phyloP scores from a whole-genome alignment of 164 flowering plant genomes.

The Vitis rupestris region DNA sequence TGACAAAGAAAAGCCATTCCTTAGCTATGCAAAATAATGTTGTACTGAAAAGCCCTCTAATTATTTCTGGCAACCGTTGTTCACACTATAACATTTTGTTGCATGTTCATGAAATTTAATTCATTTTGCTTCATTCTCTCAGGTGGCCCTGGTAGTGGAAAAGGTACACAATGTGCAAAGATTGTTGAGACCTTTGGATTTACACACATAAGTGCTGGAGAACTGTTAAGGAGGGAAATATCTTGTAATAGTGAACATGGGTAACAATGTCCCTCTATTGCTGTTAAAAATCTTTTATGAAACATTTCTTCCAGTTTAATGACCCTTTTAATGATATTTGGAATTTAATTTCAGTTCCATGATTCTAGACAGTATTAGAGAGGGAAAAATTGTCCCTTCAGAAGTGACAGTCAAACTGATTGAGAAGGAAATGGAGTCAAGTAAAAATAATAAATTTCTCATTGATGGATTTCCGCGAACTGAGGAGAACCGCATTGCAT shows the following conservation, averaged over 20 bases:
- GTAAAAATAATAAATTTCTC: constrained; percentile 61
- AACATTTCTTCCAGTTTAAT: neutral
- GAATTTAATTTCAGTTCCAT: constrained; percentile 45
- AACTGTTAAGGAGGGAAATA: constrained; percentile 73
- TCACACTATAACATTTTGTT: neutral
- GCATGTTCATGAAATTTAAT: neutral
- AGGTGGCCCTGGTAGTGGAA: constrained; percentile 99
- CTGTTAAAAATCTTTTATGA: constrained; percentile 5
- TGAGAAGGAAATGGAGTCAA: constrained; percentile 64
- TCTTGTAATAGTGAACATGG: constrained; percentile 63
- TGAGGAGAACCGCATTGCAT: constrained; percentile 89
- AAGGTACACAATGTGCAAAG: constrained; percentile 84
- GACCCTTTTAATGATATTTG: constrained; percentile 7
- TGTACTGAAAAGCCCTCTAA: too few relatives aligned
- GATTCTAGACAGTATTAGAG: constrained; percentile 73
- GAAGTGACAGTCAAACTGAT: constrained; percentile 76
- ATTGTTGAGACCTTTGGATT: constrained; percentile 75
- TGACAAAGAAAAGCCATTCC: too few relatives aligned
- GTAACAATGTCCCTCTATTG: constrained; percentile 28
- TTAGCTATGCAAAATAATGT: too few relatives aligned
- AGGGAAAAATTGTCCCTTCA: constrained; percentile 93
- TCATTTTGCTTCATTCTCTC: constrained; percentile 14
- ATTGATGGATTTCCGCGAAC: constrained; percentile 96
- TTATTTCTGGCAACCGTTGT: too few relatives aligned
- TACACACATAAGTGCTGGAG: constrained; percentile 91